phyloP scores from a whole-genome alignment of 2,329 filamentous ascomycete genomes.

The Xylaria sp. region DNA sequence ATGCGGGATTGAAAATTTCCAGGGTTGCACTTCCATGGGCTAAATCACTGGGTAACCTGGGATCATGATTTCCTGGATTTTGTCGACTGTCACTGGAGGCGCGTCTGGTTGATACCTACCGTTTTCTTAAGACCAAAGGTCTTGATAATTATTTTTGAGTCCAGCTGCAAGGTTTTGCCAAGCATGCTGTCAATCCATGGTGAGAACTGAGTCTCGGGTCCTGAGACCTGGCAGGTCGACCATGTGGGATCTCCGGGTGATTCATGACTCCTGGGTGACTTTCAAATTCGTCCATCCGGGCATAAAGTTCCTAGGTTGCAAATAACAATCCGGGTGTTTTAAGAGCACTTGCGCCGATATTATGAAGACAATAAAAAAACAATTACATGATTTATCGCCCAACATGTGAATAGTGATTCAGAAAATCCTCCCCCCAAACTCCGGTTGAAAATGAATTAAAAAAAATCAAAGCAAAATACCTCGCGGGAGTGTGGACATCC shows the following conservation, averaged over 20 bases:
- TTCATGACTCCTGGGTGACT: conserved; percentile 41
- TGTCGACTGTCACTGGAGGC: conserved; percentile 42
- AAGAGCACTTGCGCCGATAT: conserved; percentile 46
- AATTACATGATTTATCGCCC: conserved; percentile 48
- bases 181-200: conserved; percentile 39
- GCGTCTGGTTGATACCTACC: conserved; percentile 32
- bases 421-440: conserved; percentile 54
- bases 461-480: conserved; percentile 68
- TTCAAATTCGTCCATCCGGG: conserved; percentile 31
- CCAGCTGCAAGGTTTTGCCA: conserved; percentile 47
- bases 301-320: conserved; percentile 33
- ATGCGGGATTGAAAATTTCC: conserved; percentile 17
- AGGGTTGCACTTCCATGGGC: conserved; percentile 20
- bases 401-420: conserved; percentile 52
- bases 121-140: conserved; percentile 15
- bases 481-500: conserved; percentile 70
- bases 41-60: conserved; percentile 22
- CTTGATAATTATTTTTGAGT: conserved; percentile 41
- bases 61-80: conserved; percentile 17
- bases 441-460: conserved; percentile 52
- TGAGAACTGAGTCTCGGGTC: conserved; percentile 42
- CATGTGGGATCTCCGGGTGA: conserved; percentile 37
- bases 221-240: conserved; percentile 38
- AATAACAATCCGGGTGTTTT: conserved; percentile 19
- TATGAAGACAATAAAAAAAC: conserved; percentile 42